These are phyloP conservation scores for Euphorbia tirucalli DNA, from an alignment of 345 rosid genomes.

Conservation along the genomic window DNA sequence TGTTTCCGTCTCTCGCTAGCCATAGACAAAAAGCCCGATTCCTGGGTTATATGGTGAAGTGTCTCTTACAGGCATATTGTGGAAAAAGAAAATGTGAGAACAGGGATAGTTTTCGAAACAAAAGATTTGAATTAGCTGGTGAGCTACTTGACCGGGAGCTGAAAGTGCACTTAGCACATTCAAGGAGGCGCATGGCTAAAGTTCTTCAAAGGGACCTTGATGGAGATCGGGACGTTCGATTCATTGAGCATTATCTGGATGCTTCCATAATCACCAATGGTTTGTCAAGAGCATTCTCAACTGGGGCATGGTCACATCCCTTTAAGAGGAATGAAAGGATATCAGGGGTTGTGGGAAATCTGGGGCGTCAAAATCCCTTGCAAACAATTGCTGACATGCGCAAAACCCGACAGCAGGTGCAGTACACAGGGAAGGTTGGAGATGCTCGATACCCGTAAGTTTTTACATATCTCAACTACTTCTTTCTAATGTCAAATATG, in stretches of 20 bases:
- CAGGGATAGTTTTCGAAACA: constrained; percentile 80
- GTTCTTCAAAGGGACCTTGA: constrained; percentile 71
- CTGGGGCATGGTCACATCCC: constrained; percentile 98
- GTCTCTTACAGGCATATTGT: constrained; percentile 63
- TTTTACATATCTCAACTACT: neutral
- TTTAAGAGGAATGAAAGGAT: constrained; percentile 75
- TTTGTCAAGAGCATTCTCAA: constrained; percentile 86
- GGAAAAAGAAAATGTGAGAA: constrained; percentile 77
- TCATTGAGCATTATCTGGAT: constrained; percentile 78
- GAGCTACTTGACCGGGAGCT: constrained; percentile 86
- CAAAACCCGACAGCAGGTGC: constrained; percentile 78
- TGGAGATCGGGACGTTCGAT: constrained; percentile 56
- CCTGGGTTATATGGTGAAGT: constrained; percentile 87
- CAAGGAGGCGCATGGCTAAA: constrained; percentile 69
- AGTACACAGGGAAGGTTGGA: constrained; percentile 89
- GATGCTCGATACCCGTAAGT: constrained; percentile 99
- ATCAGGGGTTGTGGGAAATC: constrained; percentile 87
- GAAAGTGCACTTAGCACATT: constrained; percentile 69
- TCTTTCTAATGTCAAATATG: neutral
- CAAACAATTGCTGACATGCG: constrained; percentile 82
- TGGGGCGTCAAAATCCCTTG: constrained; percentile 83
- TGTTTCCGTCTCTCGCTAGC: constrained; percentile 67
- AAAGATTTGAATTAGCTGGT: constrained; percentile 82
- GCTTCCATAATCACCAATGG: constrained; percentile 88
- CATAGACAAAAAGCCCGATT: constrained; percentile 71